These are phyloP conservation scores for Lipomyces sp. DNA, from an alignment of 805 yeast genomes.

Conservation along the genomic window DNA sequence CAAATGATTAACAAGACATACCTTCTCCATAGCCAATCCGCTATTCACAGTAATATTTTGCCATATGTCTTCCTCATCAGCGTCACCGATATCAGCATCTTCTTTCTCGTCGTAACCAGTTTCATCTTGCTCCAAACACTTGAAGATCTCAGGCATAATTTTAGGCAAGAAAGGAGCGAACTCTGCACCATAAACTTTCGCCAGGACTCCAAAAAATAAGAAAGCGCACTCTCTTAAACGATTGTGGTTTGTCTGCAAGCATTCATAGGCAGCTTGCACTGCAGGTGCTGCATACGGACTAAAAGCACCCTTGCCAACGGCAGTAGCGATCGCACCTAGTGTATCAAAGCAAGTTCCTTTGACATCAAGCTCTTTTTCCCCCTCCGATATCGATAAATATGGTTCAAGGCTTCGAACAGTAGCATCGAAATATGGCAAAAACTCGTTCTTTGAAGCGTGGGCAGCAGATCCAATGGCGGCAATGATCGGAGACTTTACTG, in stretches of 20 bases:
- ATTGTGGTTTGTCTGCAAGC: slow-evolving; percentile 75
- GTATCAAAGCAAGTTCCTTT: slow-evolving; percentile 93
- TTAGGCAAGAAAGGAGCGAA: slow-evolving; percentile 83
- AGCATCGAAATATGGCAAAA: slow-evolving; percentile 80
- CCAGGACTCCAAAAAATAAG: slow-evolving; percentile 89
- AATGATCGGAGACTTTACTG: slow-evolving; percentile 67
- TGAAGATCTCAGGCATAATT: slow-evolving; percentile 81
- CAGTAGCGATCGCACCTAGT: slow-evolving; percentile 91
- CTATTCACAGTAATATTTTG: slow-evolving; percentile 86
- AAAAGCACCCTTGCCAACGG: slow-evolving; percentile 91
- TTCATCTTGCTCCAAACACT: slow-evolving; percentile 85
- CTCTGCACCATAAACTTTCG: slow-evolving; percentile 90
- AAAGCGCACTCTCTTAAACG: slow-evolving; percentile 94
- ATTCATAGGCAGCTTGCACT: slow-evolving; percentile 82
- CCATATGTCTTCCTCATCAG: slow-evolving; percentile 64
- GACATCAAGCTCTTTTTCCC: slow-evolving; percentile 88
- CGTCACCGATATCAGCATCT: slow-evolving; percentile 42
- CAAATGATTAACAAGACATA: neutral
- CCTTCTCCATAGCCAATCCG: slow-evolving; percentile 90
- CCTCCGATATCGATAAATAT: slow-evolving; percentile 70
- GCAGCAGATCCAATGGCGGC: slow-evolving; percentile 98
- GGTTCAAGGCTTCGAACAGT: slow-evolving; percentile 83
- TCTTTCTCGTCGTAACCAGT: slow-evolving; percentile 47
- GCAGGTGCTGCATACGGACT: slow-evolving; percentile 84
- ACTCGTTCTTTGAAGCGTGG: slow-evolving; percentile 87